Conservation (phyloP, 2,329 filamentous ascomycete species). For the Calonectria pteridis region DNA sequence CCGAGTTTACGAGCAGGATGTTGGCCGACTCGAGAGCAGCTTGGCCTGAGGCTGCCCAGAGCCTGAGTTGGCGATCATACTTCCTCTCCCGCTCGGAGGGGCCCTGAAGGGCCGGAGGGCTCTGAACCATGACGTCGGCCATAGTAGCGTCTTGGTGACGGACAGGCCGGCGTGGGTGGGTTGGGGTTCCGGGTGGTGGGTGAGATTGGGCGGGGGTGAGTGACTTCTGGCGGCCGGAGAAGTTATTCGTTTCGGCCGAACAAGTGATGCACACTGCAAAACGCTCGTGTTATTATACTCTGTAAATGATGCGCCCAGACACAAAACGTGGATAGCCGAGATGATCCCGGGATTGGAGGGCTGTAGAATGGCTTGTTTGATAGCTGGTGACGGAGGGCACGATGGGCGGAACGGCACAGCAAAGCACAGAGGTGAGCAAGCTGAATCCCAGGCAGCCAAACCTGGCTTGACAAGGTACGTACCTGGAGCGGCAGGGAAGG, state of each 20-base stretch:
- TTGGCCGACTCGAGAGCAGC: constrained; percentile 90
- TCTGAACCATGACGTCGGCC: constrained; percentile 48
- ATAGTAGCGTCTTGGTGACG: constrained; percentile 35
- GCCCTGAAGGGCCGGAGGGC: constrained; percentile 56
- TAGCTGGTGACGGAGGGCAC: not conserved
- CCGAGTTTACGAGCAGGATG: constrained; percentile 90
- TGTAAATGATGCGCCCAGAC: not conserved
- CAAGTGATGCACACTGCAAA: not conserved
- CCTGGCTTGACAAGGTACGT: not conserved
- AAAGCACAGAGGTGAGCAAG: not conserved
- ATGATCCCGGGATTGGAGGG: not conserved
- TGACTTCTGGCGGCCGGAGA: constrained; percentile 11
- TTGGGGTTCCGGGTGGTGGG: constrained; percentile 4
- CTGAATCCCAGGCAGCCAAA: constrained; percentile 8
- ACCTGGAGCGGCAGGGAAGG: not conserved
- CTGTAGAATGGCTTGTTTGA: constrained; percentile 1
- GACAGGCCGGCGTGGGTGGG: not conserved
- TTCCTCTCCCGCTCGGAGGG: constrained; percentile 77
- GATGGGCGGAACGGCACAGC: not conserved
- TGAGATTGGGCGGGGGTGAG: not conserved
- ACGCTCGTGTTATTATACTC: not conserved
- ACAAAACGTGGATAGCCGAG: not conserved
- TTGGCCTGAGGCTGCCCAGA: constrained; percentile 96
- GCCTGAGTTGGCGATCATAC: constrained; percentile 93
- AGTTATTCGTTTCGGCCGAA: not conserved